phyloP scores from a whole-genome alignment of 306 rosid species.

The Acacia confusa region DNA sequence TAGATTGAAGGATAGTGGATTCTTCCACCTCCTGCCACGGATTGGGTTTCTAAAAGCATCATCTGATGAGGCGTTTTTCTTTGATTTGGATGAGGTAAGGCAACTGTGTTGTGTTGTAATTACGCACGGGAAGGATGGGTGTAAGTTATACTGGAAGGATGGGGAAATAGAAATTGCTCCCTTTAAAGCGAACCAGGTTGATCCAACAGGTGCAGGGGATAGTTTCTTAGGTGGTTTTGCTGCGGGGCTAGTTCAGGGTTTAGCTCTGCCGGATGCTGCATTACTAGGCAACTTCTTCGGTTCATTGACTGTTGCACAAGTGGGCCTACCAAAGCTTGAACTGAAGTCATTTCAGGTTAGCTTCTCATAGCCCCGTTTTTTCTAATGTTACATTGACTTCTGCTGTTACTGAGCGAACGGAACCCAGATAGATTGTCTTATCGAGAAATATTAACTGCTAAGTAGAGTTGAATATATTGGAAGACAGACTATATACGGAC shows the following conservation, averaged over 20 bases:
- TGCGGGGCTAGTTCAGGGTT: constrained; percentile 65
- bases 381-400: not conserved
- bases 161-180: constrained; percentile 55
- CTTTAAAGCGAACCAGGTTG: constrained; percentile 66
- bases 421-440: not conserved
- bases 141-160: constrained; percentile 55
- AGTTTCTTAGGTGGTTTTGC: constrained; percentile 85
- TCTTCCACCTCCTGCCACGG: constrained; percentile 60
- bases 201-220: constrained; percentile 97
- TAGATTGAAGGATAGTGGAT: constrained; percentile 68
- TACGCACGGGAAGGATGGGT: constrained; percentile 86
- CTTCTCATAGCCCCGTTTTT: not conserved
- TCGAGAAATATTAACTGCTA: not conserved
- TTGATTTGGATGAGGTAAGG: constrained; percentile 82
- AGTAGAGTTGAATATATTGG: not conserved
- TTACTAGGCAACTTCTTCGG: constrained; percentile 90
- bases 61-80: constrained; percentile 62
- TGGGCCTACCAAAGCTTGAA: constrained; percentile 73
- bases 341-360: constrained; percentile 64
- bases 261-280: constrained; percentile 83
- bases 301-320: constrained; percentile 74
- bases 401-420: not conserved
- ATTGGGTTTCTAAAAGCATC: constrained; percentile 77
- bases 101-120: constrained; percentile 69
- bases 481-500: not conserved